Evolutionary conservation across 108 stramenopile genomes (phyloP), one percentile per base, ranked within the genome.

Genomic region (Cyclotella choctawhatcheeana): DNA sequence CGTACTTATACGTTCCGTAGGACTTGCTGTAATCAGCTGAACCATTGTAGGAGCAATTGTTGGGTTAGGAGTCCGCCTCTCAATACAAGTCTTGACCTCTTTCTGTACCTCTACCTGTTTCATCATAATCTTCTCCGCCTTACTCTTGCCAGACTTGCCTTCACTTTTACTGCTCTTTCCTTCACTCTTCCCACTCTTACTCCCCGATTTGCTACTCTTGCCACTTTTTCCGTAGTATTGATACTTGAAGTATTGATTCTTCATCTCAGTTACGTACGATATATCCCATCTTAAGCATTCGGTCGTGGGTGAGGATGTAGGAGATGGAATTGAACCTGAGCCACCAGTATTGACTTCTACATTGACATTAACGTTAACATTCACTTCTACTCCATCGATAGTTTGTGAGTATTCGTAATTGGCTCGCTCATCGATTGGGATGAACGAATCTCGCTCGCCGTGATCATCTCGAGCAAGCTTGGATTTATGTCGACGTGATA

Each of bases 241-340:
- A 22, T 60, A 60, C 35, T 60, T 7, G 26, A 30, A 60, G 27
- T 60, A 60, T 60, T 60, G 59, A 2, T 35, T 26, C 20, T 60
- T 43, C 8, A 37, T 37, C 3, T 60, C 59, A 2, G 59, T 60
- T 0, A 37, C 59, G 12, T 60, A 60, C 0, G 59, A 60, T 20
- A 60, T 40, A 40, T 60, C 59, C 59, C 59, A 60, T 40, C 40
- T 7, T 14, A 12, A 37, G 22, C 59, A 60, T 60, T 60, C 37
- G 2, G 33, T 18, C 2, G 35, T 18, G 20, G 59, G 22, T 1
- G 16, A 0, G 0, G 55, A 30, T 1, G 55, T 10, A 10, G 55
- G 8, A 4, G 55, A 22, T 21, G 51, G 21, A 22, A 10, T 18
- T 22, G 51, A 22, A 22, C n/a, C 21, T 1, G n/a, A 22, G 1